A percentile compares a stretch with the other conserved stretches of the same genome.
Evolutionary conservation across 1,139 yeast species (phyloP).

Genomic region (Kodamaea sp.): DNA sequence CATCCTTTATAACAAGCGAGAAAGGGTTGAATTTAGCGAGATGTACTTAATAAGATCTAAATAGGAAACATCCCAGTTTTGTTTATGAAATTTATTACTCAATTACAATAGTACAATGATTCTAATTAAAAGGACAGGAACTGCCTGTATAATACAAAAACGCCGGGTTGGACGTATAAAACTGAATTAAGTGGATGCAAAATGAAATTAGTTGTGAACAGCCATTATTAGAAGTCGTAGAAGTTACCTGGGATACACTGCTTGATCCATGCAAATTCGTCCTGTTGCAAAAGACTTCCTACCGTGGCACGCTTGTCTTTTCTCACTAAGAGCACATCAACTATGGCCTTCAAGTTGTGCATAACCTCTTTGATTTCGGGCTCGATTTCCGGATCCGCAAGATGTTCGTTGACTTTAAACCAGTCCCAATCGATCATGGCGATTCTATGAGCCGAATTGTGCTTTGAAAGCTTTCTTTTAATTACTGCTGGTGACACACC

Average conservation of each 20-base stretch:
- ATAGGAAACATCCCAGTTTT: too few species aligned
- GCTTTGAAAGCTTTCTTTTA: conserved; percentile 51
- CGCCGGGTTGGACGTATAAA: too few species aligned
- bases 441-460: conserved; percentile 80
- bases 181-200: too few species aligned
- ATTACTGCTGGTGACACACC: conserved; percentile 49
- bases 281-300: conserved; percentile 7
- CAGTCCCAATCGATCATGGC: conserved; percentile 94
- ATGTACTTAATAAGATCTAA: too few species aligned
- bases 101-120: too few species aligned
- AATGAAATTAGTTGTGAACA: too few species aligned
- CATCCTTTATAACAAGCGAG: too few species aligned
- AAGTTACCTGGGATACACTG: conserved; percentile 15
- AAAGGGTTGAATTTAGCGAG: too few species aligned
- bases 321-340: conserved; percentile 39
- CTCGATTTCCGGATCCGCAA: conserved; percentile 17
- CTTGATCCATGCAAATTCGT: conserved; percentile 25
- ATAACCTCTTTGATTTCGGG: conserved; percentile 25
- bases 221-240: background rate
- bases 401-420: conserved; percentile 38
- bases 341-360: conserved; percentile 29
- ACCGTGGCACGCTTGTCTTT: conserved; percentile 33
- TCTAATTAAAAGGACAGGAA: too few species aligned
- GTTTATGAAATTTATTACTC: too few species aligned
- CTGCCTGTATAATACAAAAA: too few species aligned